Base-by-base conservation (phyloP, 1,139 yeast species). In the Saccharomyces uvarum region DNA sequence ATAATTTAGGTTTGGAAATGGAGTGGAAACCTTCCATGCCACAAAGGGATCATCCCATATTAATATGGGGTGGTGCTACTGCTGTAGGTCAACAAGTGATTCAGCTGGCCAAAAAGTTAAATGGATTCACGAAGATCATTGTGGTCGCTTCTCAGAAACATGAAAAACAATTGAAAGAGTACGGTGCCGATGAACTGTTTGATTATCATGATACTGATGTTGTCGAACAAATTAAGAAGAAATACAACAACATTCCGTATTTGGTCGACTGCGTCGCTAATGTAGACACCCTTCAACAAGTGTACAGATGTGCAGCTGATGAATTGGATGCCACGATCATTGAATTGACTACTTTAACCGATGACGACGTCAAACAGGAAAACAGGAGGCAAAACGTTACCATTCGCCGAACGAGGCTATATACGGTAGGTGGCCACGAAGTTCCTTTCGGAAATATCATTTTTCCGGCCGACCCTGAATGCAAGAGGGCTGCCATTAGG, bases 141-240 rank as follows among this genome's bases (percentile, higher is more conserved):
- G 68, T 77, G 32, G 76, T 80, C 47, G 82, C 83, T 2, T 78
- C 83, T 5, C 63, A 68, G 48, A 73, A 72, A 58, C 73, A 78
- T 63, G 74, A 75, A 58, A 63, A 65, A 3, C 59, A 62, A 49
- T 66, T 61, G 32, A 62, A 62, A 52, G 54, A 53, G n/a, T 62
- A 60, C 50, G 93, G 91, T 58, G 89, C 88, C 26, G 86, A 81
- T 61, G 70, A 70, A 19, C 71, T 76, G 7, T 76, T 83, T 61
- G 88, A 86, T 68, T 86, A 86, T 68, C 77, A 76, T 52, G 85
- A 81, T 58, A 56, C 68, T 0, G 78, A 81, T 61, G 84, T 78
- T 52, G 70, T 78, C 53, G 77, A 74, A 14, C 75, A 81, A 61
- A 79, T 85, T 59, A 74, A 70, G 58, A 59, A 66, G 28, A 70